Conservation (phyloP, 306 rosid genomes). For the Abrus precatorius region DNA sequence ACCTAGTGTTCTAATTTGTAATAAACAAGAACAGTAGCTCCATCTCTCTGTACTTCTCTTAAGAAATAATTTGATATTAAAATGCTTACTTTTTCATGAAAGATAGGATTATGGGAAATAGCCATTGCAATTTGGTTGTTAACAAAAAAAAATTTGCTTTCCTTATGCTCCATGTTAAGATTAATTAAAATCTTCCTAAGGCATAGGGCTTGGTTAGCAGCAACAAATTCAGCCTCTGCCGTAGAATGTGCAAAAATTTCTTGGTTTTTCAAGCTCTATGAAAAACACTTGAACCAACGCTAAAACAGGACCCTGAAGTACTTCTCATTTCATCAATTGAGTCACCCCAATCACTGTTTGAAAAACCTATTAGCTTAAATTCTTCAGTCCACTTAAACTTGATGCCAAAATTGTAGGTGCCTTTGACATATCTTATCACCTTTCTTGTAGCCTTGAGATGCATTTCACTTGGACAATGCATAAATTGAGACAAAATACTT, state of each 20-base stretch:
- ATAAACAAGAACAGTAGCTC: neutral
- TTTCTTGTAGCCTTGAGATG: constrained; percentile 4
- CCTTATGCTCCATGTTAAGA: neutral
- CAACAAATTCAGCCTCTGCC: neutral
- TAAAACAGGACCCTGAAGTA: neutral
- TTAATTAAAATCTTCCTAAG: neutral
- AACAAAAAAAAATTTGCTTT: neutral
- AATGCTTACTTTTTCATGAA: too few relatives aligned
- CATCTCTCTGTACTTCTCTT: neutral
- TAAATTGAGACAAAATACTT: neutral
- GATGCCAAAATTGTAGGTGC: neutral
- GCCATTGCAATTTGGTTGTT: too few relatives aligned
- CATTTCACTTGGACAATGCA: constrained; percentile 8
- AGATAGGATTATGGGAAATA: too few relatives aligned
- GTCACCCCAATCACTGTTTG: neutral
- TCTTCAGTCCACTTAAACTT: neutral
- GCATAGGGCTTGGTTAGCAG: neutral
- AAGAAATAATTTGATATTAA: too few relatives aligned
- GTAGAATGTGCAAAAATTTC: too few relatives aligned
- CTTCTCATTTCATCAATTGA: neutral
- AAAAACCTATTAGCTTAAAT: neutral
- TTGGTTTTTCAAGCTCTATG: neutral
- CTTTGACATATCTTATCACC: constrained; percentile 5
- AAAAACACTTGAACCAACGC: neutral
- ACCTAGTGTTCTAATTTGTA: neutral